Base-by-base conservation (phyloP, 2,329 filamentous ascomycete species). In the Capronia epimyces region DNA sequence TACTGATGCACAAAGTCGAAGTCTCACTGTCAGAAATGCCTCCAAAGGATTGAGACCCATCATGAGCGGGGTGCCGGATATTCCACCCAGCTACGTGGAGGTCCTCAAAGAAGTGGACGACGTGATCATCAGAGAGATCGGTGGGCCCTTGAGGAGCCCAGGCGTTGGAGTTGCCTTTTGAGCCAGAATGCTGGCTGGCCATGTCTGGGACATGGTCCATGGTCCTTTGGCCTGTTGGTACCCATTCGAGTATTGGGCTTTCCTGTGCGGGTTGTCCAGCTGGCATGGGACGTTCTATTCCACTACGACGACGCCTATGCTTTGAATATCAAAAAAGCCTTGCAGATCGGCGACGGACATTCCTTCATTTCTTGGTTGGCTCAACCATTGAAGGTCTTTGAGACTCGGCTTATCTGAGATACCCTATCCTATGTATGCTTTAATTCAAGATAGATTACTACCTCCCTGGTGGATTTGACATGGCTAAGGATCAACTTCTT, bases 141-240 rank as follows among this genome's bases (percentile, higher is more conserved):
- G 52, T 25, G 57, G 55, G 1, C 55, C 57, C 1, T 34, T 58
- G 46, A 40, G 57, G 41, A 56, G 57, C 47, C 55, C 57, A 3
- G 56, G 53, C 34, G 55, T 60, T 27, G 57, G 57, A 3, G 52
- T 60, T 22, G 57, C 57, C 9, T 60, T 60, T 45, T 60, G 34
- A 55, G 37, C 9, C 16, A 18, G 15, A 39, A 39, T 18, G 37
- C 31, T 29, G 32, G 15, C 16, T 22, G 21, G 34, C 18, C 18
- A 32, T 18, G 18, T 6, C 15, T 20, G 36, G 15, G 18, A 15
- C 3, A 40, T 21, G 18, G 22, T 48, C 39, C n/a, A n/a, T n/a
- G n/a, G n/a, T 45, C 25, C 34, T 46, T 51, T 50, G 22, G 43
- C 32, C 39, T 32, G 22, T 22, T 46, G 53, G 49, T 55, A 47